Evolutionary conservation across 2,329 filamentous ascomycete species (phyloP).

Genomic region (Aureobasidium zeae): DNA sequence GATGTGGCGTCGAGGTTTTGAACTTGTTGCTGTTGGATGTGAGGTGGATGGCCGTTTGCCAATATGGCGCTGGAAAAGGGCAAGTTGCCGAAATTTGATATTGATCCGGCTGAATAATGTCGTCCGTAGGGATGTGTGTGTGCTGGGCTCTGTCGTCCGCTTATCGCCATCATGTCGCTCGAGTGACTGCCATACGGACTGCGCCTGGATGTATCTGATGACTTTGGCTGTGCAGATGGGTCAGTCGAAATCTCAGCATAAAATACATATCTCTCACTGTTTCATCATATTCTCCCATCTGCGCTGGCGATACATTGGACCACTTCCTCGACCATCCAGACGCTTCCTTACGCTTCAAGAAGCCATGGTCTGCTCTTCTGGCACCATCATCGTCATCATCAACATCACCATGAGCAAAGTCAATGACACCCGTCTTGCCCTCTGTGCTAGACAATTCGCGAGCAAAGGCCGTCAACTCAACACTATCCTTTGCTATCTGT

Average conservation of each 20-base stretch:
- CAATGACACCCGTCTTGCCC: not conserved
- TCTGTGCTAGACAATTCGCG: conserved; percentile 4
- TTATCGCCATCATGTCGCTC: not conserved
- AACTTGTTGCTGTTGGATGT: conserved; percentile 12
- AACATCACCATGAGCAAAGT: too few relatives aligned
- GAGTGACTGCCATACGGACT: not conserved
- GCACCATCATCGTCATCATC: not conserved
- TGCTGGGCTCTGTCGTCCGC: not conserved
- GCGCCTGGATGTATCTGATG: not conserved
- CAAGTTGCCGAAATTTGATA: conserved; percentile 6
- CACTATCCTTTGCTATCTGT: not conserved
- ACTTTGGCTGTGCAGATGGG: not conserved
- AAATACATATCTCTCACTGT: not conserved
- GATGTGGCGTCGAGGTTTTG: conserved; percentile 1
- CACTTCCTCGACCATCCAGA: not conserved
- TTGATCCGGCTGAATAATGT: not conserved
- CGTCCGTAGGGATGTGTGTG: not conserved
- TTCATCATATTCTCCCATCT: not conserved
- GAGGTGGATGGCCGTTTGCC: conserved; percentile 8
- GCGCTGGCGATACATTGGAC: conserved; percentile 1
- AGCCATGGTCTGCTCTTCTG: not conserved
- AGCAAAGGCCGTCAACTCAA: conserved; percentile 3
- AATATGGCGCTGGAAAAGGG: conserved; percentile 13
- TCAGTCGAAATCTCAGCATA: not conserved
- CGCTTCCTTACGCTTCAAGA: not conserved